Base-by-base conservation (phyloP, 164 flowering plant genomes). In the Amborella trichopoda region DNA sequence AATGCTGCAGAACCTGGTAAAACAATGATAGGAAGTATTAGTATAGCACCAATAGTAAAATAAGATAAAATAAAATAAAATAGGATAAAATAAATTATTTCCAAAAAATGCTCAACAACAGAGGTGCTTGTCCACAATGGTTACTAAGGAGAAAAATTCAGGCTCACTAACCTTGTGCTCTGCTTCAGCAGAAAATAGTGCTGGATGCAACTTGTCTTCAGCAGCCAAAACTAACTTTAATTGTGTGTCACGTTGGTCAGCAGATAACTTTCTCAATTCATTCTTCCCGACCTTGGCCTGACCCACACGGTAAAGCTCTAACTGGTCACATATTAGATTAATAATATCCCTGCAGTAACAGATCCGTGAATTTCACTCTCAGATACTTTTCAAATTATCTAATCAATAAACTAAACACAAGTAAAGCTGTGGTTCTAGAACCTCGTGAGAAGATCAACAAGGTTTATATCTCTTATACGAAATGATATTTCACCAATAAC, bases 91-190 rank as follows among this genome's bases (percentile, higher is more conserved):
- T 20, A 37, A 14, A 6, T 37, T 4, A 14, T 37, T 37, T 14
- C n/a, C n/a, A n/a, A n/a, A n/a, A n/a, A n/a, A n/a, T n/a, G n/a
- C n/a, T n/a, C n/a, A n/a, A n/a, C n/a, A n/a, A n/a, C n/a, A n/a
- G n/a, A n/a, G n/a, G n/a, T n/a, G n/a, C n/a, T n/a, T n/a, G n/a
- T n/a, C n/a, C n/a, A n/a, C n/a, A n/a, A n/a, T n/a, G n/a, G n/a
- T n/a, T n/a, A n/a, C n/a, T n/a, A n/a, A n/a, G 27, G 54, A 18
- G 23, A 13, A 27, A 19, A 54, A 46, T 17, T 38, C n/a, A n/a
- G n/a, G n/a, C n/a, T n/a, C n/a, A 45, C 59, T 21, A 51, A 93
- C 99, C 97, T 73, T 93, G 67, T 93, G 97, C 70, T 93, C 95
- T 37, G 97, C 77, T 53, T 80, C 83, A 55, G 85, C 62, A 38